Evolutionary conservation across 495 filamentous ascomycete genomes (phyloP), one percentile per base, ranked within the genome.

Genomic region (Tuber aestivum): DNA sequence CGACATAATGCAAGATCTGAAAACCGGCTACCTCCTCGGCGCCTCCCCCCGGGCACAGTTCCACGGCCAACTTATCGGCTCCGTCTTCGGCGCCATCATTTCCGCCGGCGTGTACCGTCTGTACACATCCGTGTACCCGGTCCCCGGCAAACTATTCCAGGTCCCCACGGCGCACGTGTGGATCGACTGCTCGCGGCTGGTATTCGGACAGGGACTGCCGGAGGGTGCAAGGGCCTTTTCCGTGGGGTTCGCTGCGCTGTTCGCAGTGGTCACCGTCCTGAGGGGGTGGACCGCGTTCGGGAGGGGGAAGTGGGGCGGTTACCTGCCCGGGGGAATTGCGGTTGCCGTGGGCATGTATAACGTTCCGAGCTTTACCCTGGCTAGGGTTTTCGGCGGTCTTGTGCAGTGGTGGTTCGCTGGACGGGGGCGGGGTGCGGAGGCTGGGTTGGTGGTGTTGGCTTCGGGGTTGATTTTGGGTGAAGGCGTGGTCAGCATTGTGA

Each of bases 1-100:
- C 20, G 95, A 99, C 83, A 90, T 99, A 82, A 94, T 99, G 92
- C 95, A 99, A 80, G 95, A 99, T 82, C 88, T 99, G 44, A 99
- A 99, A 84, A 97, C 95, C 0, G 95, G 95, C 6, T 94, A 99
- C 84, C 86, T 99, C 0, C 87, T 99, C 5, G 94, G 94, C 21
- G 95, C 95, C 14, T 89, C 93, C 18, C 95, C 96, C 21, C 95
- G 92, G 73, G 96, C 96, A 1, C 95, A 99, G 80, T 98, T 99
- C 84, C 97, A 92, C 85, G 95, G 95, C 2, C 96, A 98, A 82
- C 90, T 98, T 32, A 93, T 99, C 70, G 95, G 95, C 18, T 92
- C 90, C 61, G 88, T 93, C 0, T 90, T 93, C n/a, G 95, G 95
- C 9, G 95, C 96, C 18, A 87, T 98, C 7, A 88, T 97, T 18